Evolutionary conservation across 805 yeast species (phyloP).

Genomic region (Lachancea nothofagi): DNA sequence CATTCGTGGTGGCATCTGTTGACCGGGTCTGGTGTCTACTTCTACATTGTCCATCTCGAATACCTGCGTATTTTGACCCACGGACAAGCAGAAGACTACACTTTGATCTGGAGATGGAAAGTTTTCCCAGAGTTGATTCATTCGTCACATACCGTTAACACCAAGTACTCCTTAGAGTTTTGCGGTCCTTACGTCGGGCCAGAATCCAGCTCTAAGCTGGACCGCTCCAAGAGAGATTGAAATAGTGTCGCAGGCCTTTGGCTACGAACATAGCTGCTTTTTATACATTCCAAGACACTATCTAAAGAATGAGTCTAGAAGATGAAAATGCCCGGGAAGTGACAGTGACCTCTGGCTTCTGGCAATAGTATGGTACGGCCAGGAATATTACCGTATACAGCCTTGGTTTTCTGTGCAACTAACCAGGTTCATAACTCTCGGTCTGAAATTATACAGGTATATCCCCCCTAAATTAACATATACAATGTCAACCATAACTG

Average conservation of each 20-base stretch:
- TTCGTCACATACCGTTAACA: slow-evolving; percentile 15
- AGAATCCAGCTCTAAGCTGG: neutral
- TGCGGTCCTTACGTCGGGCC: slow-evolving; percentile 7
- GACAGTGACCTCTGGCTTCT: no score
- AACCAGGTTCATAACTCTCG: no score
- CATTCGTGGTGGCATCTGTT: slow-evolving; percentile 98
- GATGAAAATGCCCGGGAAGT: no score
- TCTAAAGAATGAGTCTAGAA: no score
- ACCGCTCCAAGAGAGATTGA: slow-evolving; percentile 7
- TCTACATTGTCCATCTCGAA: slow-evolving; percentile 73
- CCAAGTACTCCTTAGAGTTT: slow-evolving; percentile 23
- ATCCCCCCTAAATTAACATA: no score
- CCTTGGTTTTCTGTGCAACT: no score
- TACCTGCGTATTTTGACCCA: slow-evolving; percentile 62
- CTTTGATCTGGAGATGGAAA: slow-evolving; percentile 53
- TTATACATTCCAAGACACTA: neutral
- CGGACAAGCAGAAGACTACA: slow-evolving; percentile 50
- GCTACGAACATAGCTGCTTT: no score
- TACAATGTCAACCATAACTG: no score
- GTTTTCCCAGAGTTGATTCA: slow-evolving; percentile 49
- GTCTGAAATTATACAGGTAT: no score
- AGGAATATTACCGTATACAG: no score
- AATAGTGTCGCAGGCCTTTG: no score
- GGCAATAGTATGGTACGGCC: no score
- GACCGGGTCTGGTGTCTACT: slow-evolving; percentile 84